Conservation (phyloP, 2,329 filamentous ascomycete genomes). For the Xylariales sp. region DNA sequence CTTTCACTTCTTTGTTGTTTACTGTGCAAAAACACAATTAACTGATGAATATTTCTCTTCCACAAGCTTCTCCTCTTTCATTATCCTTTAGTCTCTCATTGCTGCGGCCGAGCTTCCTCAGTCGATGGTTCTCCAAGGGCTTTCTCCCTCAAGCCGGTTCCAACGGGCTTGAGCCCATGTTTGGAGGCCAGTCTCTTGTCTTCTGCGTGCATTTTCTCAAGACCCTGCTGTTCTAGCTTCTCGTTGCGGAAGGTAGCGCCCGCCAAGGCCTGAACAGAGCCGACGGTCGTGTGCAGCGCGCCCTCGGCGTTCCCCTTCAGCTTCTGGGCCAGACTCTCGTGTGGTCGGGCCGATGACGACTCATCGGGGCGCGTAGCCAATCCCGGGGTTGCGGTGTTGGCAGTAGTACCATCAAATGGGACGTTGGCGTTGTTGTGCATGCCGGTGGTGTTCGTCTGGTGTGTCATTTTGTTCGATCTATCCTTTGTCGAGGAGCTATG, state of each 20-base stretch:
- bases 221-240: conserved; percentile 16
- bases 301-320: conserved; percentile 18
- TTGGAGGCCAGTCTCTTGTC: conserved; percentile 18
- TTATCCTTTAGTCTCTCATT: too few relatives aligned
- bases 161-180: conserved; percentile 18
- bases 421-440: conserved; percentile 5
- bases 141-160: conserved; percentile 9
- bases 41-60: too few relatives aligned
- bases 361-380: conserved; percentile 13
- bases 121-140: conserved; percentile 6
- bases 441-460: conserved; percentile 3
- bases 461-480: too few relatives aligned
- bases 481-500: too few relatives aligned
- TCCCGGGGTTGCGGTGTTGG: conserved; percentile 13
- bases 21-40: too few relatives aligned
- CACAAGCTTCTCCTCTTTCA: too few relatives aligned
- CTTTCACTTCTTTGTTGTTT: too few relatives aligned
- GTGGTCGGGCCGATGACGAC: conserved; percentile 13
- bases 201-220: conserved; percentile 18
- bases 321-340: conserved; percentile 16
- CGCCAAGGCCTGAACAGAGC: conserved; percentile 15
- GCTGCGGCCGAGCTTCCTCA: too few relatives aligned
- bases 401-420: conserved; percentile 6
- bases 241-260: conserved; percentile 15
- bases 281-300: conserved; percentile 13